These are phyloP conservation scores for Salix brachista DNA, from an alignment of 345 rosid genomes.

Conservation along the genomic window DNA sequence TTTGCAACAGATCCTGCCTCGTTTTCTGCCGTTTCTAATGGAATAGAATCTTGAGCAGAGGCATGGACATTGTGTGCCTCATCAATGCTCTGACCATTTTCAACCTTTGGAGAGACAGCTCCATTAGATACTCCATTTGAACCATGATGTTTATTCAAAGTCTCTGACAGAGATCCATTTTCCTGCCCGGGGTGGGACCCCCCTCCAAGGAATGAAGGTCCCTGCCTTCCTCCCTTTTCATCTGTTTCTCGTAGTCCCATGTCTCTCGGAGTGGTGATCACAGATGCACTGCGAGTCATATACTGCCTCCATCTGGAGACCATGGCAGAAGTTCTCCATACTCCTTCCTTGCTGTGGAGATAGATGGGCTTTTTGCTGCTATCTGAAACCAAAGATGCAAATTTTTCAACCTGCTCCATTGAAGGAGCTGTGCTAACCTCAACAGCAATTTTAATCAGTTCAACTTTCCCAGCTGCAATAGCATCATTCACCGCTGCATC, in stretches of 20 bases:
- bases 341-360: slow-evolving; percentile 94
- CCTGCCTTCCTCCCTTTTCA: slow-evolving; percentile 18
- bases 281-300: slow-evolving; percentile 51
- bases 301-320: slow-evolving; percentile 93
- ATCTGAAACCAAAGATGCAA: slow-evolving; percentile 77
- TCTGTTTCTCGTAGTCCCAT: slow-evolving; percentile 9
- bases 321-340: slow-evolving; percentile 84
- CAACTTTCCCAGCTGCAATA: slow-evolving; percentile 51
- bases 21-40: slow-evolving; percentile 26
- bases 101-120: slow-evolving; percentile 21
- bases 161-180: slow-evolving; percentile 25
- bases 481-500: slow-evolving; percentile 63
- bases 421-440: slow-evolving; percentile 81
- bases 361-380: slow-evolving; percentile 70
- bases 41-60: slow-evolving; percentile 28
- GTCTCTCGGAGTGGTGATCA: slow-evolving; percentile 18
- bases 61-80: slow-evolving; percentile 22
- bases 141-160: slow-evolving; percentile 25
- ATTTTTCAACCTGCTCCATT: slow-evolving; percentile 84
- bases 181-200: slow-evolving; percentile 32
- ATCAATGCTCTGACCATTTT: slow-evolving; percentile 22
- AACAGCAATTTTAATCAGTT: slow-evolving; percentile 66
- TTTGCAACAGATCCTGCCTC: slow-evolving; percentile 28
- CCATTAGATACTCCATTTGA: slow-evolving; percentile 32
- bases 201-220: slow-evolving; percentile 26